phyloP scores from a whole-genome alignment of 2,329 filamentous ascomycete genomes.

The Ilyonectria destructans region DNA sequence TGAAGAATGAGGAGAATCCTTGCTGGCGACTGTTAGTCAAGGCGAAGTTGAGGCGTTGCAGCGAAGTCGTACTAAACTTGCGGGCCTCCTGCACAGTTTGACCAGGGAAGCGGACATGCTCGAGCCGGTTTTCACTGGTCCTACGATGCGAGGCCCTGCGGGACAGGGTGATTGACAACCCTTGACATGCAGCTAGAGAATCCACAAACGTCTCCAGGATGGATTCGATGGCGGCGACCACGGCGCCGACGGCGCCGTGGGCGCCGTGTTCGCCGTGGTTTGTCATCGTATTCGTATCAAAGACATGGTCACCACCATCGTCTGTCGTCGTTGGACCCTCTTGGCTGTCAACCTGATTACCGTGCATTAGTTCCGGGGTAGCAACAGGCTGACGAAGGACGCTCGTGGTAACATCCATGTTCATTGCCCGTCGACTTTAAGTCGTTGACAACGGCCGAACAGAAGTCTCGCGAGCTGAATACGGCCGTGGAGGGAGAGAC shows the following conservation, averaged over 20 bases:
- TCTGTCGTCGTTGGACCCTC: conserved; percentile 20
- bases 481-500: neutral
- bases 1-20: conserved; percentile 73
- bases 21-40: conserved; percentile 56
- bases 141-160: conserved; percentile 38
- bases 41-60: neutral
- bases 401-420: conserved; percentile 9
- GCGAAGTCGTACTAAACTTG: conserved; percentile 64
- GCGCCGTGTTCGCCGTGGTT: neutral
- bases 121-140: conserved; percentile 26
- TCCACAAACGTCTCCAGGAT: conserved; percentile 53
- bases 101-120: conserved; percentile 64
- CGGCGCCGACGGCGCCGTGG: conserved; percentile 39
- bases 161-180: conserved; percentile 50
- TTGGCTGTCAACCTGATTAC: conserved; percentile 12
- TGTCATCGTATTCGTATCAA: conserved; percentile 47
- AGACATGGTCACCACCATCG: conserved; percentile 8
- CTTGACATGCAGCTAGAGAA: conserved; percentile 44
- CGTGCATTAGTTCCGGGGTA: conserved; percentile 30
- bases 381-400: conserved; percentile 17
- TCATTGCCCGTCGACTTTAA: conserved; percentile 8
- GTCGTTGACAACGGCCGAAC: neutral
- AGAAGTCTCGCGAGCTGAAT: no score
- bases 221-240: conserved; percentile 56
- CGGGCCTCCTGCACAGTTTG: conserved; percentile 63